phyloP scores from a whole-genome alignment of 208 protist genomes.

The Acanthamoeba healyi region DNA sequence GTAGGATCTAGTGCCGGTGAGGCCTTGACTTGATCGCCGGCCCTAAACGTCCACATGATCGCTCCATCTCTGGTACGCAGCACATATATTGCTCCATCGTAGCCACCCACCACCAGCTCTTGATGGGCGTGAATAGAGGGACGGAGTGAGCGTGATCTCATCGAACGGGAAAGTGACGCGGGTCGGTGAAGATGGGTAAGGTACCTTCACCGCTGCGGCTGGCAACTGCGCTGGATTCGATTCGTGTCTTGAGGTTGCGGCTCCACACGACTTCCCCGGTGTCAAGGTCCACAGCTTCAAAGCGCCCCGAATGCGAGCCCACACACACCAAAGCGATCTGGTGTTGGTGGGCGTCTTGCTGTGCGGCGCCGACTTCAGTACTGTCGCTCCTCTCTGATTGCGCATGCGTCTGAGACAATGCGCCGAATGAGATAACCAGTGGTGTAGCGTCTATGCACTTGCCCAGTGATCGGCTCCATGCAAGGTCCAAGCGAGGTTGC shows the following conservation, averaged over 20 bases:
- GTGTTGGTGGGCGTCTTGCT: not conserved
- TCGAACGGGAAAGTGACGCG: too few species aligned
- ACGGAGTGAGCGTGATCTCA: too few species aligned
- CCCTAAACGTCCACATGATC: not conserved
- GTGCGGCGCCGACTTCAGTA: not conserved
- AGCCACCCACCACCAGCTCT: not conserved
- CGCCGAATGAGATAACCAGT: not conserved
- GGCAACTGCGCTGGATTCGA: not conserved
- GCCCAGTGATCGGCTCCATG: not conserved
- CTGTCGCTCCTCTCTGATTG: too few species aligned
- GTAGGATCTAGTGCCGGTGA: not conserved
- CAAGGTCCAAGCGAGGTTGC: not conserved
- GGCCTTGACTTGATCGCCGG: constrained; percentile 7
- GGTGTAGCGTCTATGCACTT: constrained; percentile 4
- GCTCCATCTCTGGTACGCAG: not conserved
- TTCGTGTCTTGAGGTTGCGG: not conserved
- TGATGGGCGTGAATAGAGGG: too few species aligned
- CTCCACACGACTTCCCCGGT: not conserved
- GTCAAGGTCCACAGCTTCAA: not conserved
- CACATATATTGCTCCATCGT: not conserved
- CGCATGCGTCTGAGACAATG: not conserved
- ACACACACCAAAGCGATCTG: not conserved
- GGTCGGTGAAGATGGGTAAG: not conserved
- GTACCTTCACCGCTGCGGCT: not conserved
- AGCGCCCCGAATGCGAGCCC: not conserved